Evolutionary conservation across 345 rosid species (phyloP).

Genomic region (Capsella bursapastoris): DNA sequence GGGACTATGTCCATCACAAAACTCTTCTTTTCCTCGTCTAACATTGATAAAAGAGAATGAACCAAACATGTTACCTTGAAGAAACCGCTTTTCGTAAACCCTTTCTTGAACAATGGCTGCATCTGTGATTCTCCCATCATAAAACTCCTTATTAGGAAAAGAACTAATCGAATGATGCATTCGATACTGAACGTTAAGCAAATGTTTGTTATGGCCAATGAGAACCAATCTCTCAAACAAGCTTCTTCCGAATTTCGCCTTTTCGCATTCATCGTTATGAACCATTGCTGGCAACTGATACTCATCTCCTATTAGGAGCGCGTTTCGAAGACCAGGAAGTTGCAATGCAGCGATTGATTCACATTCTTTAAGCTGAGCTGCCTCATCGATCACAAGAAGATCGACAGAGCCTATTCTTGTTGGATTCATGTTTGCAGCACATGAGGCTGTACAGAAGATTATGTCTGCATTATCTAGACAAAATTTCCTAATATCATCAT

Average conservation of each 20-base stretch:
- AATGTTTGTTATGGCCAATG: conserved; percentile 55
- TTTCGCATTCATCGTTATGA: conserved; percentile 25
- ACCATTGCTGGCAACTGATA: conserved; percentile 54
- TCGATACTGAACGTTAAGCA: conserved; percentile 59
- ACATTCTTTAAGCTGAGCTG: conserved; percentile 61
- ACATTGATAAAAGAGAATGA: conserved; percentile 53
- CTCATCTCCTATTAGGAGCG: conserved; percentile 56
- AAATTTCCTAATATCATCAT: neutral
- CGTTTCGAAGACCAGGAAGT: conserved; percentile 48
- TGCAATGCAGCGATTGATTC: conserved; percentile 55
- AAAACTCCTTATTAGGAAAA: conserved; percentile 59
- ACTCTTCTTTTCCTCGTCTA: conserved; percentile 6
- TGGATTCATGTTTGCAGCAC: conserved; percentile 35
- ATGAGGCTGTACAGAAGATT: conserved; percentile 52
- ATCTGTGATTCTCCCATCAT: conserved; percentile 50
- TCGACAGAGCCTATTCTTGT: conserved; percentile 8
- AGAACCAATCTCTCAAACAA: conserved; percentile 64
- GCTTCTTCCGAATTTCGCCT: conserved; percentile 64
- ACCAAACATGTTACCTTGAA: conserved; percentile 48
- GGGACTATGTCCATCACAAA: neutral
- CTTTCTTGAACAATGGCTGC: conserved; percentile 44
- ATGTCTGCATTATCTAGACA: conserved; percentile 45
- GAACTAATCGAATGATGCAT: conserved; percentile 74
- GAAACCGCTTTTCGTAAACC: conserved; percentile 36
- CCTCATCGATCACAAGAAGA: conserved; percentile 53